phyloP scores from a whole-genome alignment of 1,284 basidiomycete species.

The Ceratobasidium sp. region DNA sequence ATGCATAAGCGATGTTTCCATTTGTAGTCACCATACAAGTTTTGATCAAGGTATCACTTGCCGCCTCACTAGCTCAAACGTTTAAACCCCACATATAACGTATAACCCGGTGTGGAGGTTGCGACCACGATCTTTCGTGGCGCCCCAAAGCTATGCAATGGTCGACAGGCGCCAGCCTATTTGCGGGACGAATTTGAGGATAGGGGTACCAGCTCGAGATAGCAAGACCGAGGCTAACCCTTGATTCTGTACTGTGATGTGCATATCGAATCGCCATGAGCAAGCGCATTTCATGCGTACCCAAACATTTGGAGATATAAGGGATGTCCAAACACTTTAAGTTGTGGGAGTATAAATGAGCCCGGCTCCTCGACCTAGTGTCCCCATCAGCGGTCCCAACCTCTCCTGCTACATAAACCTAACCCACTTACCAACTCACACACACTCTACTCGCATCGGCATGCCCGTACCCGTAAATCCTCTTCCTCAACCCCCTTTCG shows the following conservation, averaged over 20 bases:
- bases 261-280: conserved; percentile 43
- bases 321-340: conserved; percentile 38
- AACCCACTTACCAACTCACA: neutral
- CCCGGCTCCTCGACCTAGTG: conserved; percentile 20
- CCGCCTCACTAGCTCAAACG: neutral
- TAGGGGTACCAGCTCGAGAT: conserved; percentile 35
- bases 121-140: neutral
- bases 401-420: conserved; percentile 6
- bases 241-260: conserved; percentile 39
- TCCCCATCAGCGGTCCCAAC: conserved; percentile 17
- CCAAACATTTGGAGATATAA: conserved; percentile 44
- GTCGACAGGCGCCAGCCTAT: conserved; percentile 6
- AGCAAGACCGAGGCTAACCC: conserved; percentile 34
- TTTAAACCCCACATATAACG: conserved; percentile 4
- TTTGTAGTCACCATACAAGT: conserved; percentile 42
- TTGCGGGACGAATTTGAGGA: conserved; percentile 25
- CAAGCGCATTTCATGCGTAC: conserved; percentile 33
- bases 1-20: conserved; percentile 11
- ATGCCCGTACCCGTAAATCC: conserved; percentile 40
- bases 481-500: conserved; percentile 41
- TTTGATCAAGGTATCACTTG: neutral
- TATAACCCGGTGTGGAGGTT: neutral
- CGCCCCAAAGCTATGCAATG: conserved; percentile 6
- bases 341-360: conserved; percentile 44
- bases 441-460: neutral